Evolutionary conservation across 1,284 basidiomycete genomes (phyloP).

Genomic region (Ceratobasidium papillatum): DNA sequence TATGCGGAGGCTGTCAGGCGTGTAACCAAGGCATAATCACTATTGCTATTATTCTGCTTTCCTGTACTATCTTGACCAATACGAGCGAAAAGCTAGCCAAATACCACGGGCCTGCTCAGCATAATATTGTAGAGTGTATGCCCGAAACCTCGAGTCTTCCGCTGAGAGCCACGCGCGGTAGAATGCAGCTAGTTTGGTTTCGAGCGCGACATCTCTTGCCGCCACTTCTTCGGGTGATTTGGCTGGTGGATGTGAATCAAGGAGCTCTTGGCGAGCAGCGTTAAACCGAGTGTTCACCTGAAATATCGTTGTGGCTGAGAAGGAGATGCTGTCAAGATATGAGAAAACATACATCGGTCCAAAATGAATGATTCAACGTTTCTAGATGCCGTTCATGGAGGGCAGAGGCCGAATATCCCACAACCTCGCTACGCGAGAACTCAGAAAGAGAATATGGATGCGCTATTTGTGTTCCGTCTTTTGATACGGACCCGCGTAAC

Average conservation of each 20-base stretch:
- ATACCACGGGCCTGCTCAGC: slow-evolving; percentile 33
- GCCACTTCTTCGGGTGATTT: slow-evolving; percentile 60
- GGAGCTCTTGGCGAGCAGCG: slow-evolving; percentile 64
- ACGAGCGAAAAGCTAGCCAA: slow-evolving; percentile 38
- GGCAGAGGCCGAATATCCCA: slow-evolving; percentile 41
- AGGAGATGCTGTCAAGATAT: not conserved
- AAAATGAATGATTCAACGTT: slow-evolving; percentile 75
- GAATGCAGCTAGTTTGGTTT: slow-evolving; percentile 72
- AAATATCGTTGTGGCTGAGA: not conserved
- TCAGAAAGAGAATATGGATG: slow-evolving; percentile 80
- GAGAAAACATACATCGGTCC: slow-evolving; percentile 70
- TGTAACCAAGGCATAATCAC: not conserved
- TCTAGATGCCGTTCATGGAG: slow-evolving; percentile 60
- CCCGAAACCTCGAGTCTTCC: slow-evolving; percentile 64
- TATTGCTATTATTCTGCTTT: not conserved
- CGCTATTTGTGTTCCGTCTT: slow-evolving; percentile 27
- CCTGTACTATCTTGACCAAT: slow-evolving; percentile 30
- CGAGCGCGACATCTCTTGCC: slow-evolving; percentile 48
- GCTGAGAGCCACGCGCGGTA: slow-evolving; percentile 75
- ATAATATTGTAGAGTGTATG: slow-evolving; percentile 58
- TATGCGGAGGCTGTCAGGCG: slow-evolving; percentile 33
- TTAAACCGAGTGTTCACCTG: slow-evolving; percentile 80
- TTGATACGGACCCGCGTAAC: not conserved
- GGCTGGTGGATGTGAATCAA: slow-evolving; percentile 64
- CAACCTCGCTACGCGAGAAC: slow-evolving; percentile 58